A percentile compares a stretch with the other conserved stretches of the same genome.
Conservation (phyloP, 2,329 filamentous ascomycete genomes). For the Colletotrichum higginsianum region DNA sequence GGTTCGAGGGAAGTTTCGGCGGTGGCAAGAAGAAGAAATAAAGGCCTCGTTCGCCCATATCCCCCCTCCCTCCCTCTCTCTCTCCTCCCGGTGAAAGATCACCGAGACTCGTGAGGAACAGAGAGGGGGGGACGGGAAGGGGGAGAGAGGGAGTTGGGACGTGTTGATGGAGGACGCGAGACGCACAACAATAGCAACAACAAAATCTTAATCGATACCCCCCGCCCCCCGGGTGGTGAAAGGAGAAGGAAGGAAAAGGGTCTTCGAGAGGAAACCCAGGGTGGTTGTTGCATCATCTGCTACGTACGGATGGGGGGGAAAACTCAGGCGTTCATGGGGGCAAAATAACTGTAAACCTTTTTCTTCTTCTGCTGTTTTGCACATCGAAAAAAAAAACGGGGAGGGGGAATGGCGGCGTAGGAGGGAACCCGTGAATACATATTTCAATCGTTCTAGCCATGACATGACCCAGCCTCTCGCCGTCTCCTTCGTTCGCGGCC, state of each 20-base stretch:
- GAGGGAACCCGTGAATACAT: constrained; percentile 39
- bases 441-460: constrained; percentile 39
- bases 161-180: neutral
- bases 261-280: constrained; percentile 2
- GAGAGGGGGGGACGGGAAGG: too few species aligned
- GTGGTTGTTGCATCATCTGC: constrained; percentile 23
- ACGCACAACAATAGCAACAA: constrained; percentile 1
- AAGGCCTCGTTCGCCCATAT: neutral
- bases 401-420: constrained; percentile 32
- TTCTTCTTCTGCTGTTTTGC: neutral
- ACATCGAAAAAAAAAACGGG: constrained; percentile 13
- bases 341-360: constrained; percentile 7
- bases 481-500: neutral
- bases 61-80: too few species aligned
- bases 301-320: constrained; percentile 24
- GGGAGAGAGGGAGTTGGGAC: neutral
- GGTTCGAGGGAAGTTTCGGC: constrained; percentile 79
- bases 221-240: neutral
- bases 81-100: too few species aligned
- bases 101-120: neutral
- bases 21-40: constrained; percentile 63
- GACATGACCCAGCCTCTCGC: neutral
- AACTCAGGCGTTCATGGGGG: constrained; percentile 27
- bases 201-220: constrained; percentile 35
- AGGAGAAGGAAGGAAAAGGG: neutral